phyloP scores from a whole-genome alignment of 2,329 filamentous ascomycete species.

The Aphanocladium album region DNA sequence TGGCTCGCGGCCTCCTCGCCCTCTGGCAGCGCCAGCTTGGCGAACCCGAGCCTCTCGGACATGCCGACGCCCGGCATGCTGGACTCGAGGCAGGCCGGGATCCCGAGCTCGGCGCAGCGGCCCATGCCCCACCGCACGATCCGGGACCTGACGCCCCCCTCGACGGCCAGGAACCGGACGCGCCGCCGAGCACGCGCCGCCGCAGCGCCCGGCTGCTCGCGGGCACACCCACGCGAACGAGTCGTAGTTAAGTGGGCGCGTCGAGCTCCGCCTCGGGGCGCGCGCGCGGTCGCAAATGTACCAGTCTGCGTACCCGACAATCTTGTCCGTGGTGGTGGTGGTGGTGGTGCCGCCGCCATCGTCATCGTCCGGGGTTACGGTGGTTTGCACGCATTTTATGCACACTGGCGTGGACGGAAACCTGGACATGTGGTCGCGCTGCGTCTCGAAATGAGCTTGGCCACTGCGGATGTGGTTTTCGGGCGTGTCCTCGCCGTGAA shows the following conservation, averaged over 20 bases:
- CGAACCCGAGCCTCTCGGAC: constrained; percentile 12
- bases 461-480: constrained; percentile 1
- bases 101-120: constrained; percentile 10
- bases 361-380: no score
- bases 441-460: background rate
- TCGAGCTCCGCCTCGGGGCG: constrained; percentile 6
- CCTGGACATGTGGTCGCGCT: constrained; percentile 6
- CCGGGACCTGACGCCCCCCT: background rate
- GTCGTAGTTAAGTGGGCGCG: background rate
- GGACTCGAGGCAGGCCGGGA: constrained; percentile 15
- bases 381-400: constrained; percentile 12
- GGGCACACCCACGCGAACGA: background rate
- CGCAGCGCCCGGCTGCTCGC: background rate
- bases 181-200: background rate
- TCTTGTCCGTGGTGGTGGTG: constrained; percentile 1
- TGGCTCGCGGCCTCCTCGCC: background rate
- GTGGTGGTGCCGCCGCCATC: no score
- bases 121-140: constrained; percentile 11
- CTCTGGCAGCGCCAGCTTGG: background rate
- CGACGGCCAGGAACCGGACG: constrained; percentile 11
- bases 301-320: constrained; percentile 14
- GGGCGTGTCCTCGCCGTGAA: constrained; percentile 3
- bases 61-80: constrained; percentile 12
- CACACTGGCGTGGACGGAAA: constrained; percentile 11
- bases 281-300: constrained; percentile 12